Conservation (phyloP, 2,329 filamentous ascomycete genomes). For the Fusarium sp. region DNA sequence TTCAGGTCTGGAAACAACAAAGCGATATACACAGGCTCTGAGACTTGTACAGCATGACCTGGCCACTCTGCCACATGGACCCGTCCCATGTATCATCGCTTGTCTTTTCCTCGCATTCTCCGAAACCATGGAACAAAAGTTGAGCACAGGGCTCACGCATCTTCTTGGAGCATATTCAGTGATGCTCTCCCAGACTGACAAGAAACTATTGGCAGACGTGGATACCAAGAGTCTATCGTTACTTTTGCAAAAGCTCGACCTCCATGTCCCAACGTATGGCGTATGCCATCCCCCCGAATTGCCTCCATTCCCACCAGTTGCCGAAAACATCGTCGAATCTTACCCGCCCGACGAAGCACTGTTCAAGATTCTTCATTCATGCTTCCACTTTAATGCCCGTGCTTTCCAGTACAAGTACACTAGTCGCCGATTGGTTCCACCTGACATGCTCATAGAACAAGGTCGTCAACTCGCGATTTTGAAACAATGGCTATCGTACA, state of each 20-base stretch:
- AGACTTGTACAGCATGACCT: conserved; percentile 31
- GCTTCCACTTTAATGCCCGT: conserved; percentile 27
- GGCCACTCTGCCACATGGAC: conserved; percentile 7
- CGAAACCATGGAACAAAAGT: conserved; percentile 25
- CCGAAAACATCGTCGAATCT: neutral
- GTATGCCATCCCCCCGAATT: conserved; percentile 19
- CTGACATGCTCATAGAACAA: conserved; percentile 38
- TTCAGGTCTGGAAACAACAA: conserved; percentile 5
- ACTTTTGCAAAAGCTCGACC: conserved; percentile 32
- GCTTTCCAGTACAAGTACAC: conserved; percentile 33
- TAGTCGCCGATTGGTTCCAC: conserved; percentile 15
- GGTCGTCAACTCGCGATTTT: conserved; percentile 29
- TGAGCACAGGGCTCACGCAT: conserved; percentile 19
- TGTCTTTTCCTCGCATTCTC: conserved; percentile 29
- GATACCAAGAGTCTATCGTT: conserved; percentile 18
- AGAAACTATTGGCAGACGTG: neutral
- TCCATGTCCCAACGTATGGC: conserved; percentile 35
- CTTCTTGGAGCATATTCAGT: conserved; percentile 24
- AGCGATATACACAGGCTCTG: conserved; percentile 25
- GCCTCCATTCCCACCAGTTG: neutral
- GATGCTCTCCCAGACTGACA: conserved; percentile 8
- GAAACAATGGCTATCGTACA: conserved; percentile 28
- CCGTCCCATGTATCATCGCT: conserved; percentile 30
- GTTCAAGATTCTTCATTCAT: conserved; percentile 15
- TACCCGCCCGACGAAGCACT: conserved; percentile 10